Evolutionary conservation across 306 rosid species (phyloP), one percentile per base, ranked within the genome.

Genomic region (Leucaena leucocephala): DNA sequence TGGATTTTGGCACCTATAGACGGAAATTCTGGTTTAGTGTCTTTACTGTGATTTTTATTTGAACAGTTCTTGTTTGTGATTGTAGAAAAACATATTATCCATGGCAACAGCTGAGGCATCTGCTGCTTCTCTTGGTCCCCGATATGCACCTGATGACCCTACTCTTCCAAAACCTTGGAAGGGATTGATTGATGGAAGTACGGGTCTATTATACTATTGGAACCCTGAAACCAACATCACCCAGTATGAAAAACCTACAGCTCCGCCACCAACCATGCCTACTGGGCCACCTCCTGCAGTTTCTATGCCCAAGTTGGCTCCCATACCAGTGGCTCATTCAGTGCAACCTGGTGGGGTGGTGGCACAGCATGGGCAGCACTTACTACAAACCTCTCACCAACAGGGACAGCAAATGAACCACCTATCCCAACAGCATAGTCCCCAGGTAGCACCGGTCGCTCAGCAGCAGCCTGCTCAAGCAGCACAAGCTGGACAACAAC

Each of bases 131-230:
- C 82, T 71, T 74, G 98, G 98, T 76, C 99, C 99, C 0, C 84
- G 98, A 33, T 96, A 93, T 84, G 99, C 99, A 14, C 99, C 99
- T 0, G 97, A 93, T 4, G 98, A 96, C 78, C 99, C 97, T 3
- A 85, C 96, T 4, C 96, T 96, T 76, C 99, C 99, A 2, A 74
- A 76, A 21, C 99, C 98, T 0, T 96, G 99, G 99, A 93, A 89
- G 85, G 99, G 98, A 34, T 81, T 96, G 88, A 91, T 96, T 82
- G 99, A 96, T 81, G 99, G 98, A 43, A 88, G 91, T 78, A 87
- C 97, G 2, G 96, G 97, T 63, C 1, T 89, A 39, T 83, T 90
- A 17, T 96, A 96, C 81, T 96, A 91, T 79, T 93, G 99, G 99
- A 96, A 96, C 73, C 98, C 98, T 63, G 99, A 96, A 81, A 93